Base-by-base conservation (phyloP, 2,329 filamentous ascomycete genomes). In the Calycina marina region DNA sequence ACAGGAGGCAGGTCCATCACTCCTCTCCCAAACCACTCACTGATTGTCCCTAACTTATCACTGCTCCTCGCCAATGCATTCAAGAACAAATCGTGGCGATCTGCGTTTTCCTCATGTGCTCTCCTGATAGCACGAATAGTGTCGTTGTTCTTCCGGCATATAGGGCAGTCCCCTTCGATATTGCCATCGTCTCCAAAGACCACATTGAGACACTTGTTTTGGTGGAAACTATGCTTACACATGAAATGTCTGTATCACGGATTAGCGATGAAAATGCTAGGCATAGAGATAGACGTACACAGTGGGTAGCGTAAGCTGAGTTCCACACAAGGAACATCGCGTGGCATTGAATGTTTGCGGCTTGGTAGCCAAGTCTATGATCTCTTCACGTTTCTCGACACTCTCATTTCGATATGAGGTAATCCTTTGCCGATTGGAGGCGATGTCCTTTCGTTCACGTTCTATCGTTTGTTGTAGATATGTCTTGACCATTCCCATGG, bases 161-260 rank as follows among this genome's bases (percentile, higher is more conserved):
- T 67, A 6, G 88, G 85, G 52, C 90, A 98, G 55, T 94, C 85
- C 0, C 76, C 68, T 24, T 72, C 63, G 6, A 71, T 64, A 31
- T 77, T 74, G 8, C 63, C 62, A 14, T 69, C 64, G 24, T 50
- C 44, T 10, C 38, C 44, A 13, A 43, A 40, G 39, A 49, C 43
- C 4, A 65, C 62, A 50, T 82, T 81, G 25, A 98, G 60, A 55
- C 88, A 98, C 28, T 82, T 69, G n/a, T 12, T 29, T 58, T 93
- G 83, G 53, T 98, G 90, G 63, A 94, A 98, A 39, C 78, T 86
- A 55, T 98, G 90, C 55, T 93, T 93, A 62, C 90, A 98, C 41
- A 98, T 58, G 54, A 98, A 98, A 53, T 98, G 90, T n/a, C 20
- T 22, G n/a, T 9, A 3, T 8, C 20, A 2, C n/a, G 20, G n/a